These are phyloP conservation scores for Kwoniella europaea DNA, from an alignment of 768 basidiomycete species.

Conservation along the genomic window DNA sequence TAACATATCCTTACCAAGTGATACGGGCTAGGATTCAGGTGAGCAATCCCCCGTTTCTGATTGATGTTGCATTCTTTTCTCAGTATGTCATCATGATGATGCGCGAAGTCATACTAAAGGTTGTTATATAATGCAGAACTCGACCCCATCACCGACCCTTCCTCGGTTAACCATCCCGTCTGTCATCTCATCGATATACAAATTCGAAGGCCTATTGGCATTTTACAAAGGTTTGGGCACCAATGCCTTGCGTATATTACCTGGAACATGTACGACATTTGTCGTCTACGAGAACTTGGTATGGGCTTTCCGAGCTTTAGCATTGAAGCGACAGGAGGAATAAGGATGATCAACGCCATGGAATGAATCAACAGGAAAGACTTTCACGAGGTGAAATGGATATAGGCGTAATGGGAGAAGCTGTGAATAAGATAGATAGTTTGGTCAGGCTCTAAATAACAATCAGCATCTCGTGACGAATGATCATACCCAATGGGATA, in stretches of 20 bases:
- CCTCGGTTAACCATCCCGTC: conserved; percentile 65
- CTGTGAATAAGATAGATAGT: too few relatives aligned
- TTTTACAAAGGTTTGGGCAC: conserved; percentile 96
- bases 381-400: too few relatives aligned
- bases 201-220: conserved; percentile 75
- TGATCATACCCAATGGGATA: background rate
- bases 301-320: conserved; percentile 54
- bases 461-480: background rate
- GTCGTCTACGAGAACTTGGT: conserved; percentile 78
- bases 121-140: conserved; percentile 10
- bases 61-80: too few relatives aligned
- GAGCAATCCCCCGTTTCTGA: conserved; percentile 26
- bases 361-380: background rate
- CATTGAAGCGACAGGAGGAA: conserved; percentile 36
- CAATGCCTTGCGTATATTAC: conserved; percentile 90
- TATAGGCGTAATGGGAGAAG: too few relatives aligned
- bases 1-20: conserved; percentile 98
- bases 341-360: background rate
- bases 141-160: conserved; percentile 12
- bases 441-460: background rate
- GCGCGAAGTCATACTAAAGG: too few relatives aligned
- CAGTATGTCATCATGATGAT: too few relatives aligned
- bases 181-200: conserved; percentile 79
- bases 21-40: conserved; percentile 92
- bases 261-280: conserved; percentile 96